Evolutionary conservation across 257 asterid species (phyloP).

Genomic region (Orobanche coerulescens): DNA sequence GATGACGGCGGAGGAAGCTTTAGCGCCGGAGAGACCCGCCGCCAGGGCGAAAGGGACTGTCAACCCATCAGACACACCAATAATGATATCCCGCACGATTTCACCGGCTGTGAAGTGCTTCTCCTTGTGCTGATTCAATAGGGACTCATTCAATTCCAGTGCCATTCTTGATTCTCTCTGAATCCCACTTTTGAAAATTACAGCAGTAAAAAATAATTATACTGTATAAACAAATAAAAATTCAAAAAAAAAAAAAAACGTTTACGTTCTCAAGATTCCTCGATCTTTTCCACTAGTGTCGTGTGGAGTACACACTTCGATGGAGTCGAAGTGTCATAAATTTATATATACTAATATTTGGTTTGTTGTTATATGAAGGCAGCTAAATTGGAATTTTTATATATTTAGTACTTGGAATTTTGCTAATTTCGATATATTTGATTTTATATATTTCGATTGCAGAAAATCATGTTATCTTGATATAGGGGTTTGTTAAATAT

Average conservation of each 20-base stretch:
- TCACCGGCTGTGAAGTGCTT: constrained; percentile 93
- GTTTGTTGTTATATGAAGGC: constrained; percentile 10
- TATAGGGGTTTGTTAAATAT: too few species aligned
- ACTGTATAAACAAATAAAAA: too few species aligned
- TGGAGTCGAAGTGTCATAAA: too few species aligned
- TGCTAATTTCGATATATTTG: too few species aligned
- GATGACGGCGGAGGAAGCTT: constrained; percentile 76
- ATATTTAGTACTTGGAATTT: not conserved
- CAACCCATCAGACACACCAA: constrained; percentile 91
- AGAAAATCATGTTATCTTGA: too few species aligned
- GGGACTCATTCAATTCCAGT: constrained; percentile 29
- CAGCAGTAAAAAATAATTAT: too few species aligned
- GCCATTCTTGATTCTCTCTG: constrained; percentile 35
- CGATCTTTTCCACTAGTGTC: too few species aligned
- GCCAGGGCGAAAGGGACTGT: constrained; percentile 97
- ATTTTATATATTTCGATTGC: too few species aligned
- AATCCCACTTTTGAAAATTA: not conserved
- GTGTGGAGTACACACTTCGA: too few species aligned
- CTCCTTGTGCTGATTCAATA: constrained; percentile 61
- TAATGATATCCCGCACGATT: constrained; percentile 76
- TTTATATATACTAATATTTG: too few species aligned
- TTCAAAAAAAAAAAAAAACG: too few species aligned
- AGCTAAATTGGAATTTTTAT: not conserved
- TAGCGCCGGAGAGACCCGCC: constrained; percentile 93
- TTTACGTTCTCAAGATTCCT: too few species aligned